phyloP scores from a whole-genome alignment of 257 asterid genomes.

The Solanum dulcamara region DNA sequence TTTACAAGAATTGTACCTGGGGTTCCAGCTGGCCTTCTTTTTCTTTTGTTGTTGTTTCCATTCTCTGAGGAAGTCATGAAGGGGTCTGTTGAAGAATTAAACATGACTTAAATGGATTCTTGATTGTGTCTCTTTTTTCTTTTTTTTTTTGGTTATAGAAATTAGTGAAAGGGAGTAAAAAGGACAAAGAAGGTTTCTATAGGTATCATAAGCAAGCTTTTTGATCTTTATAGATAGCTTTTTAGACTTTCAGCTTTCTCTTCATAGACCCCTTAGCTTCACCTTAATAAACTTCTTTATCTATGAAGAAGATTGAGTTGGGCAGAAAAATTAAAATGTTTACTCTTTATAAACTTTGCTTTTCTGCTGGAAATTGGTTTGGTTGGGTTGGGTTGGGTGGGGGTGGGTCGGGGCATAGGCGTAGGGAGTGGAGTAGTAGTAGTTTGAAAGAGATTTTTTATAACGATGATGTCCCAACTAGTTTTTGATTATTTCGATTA shows the following conservation, averaged over 20 bases:
- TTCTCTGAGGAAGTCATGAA: constrained; percentile 12
- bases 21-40: constrained; percentile 24
- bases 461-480: not conserved
- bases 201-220: constrained; percentile 12
- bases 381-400: not conserved
- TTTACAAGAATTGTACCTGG: constrained; percentile 13
- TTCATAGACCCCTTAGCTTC: not conserved
- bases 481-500: not conserved
- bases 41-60: constrained; percentile 5
- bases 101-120: constrained; percentile 7
- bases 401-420: not conserved
- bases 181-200: not conserved
- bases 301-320: constrained; percentile 3
- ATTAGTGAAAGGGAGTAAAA: not conserved
- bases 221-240: constrained; percentile 8
- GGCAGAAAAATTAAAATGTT: not conserved
- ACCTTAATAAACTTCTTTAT: constrained; percentile 12
- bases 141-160: not conserved
- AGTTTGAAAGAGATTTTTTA: not conserved
- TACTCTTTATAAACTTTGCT: not conserved
- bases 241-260: constrained; percentile 14
- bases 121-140: not conserved
- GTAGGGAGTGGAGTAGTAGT: not conserved
- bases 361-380: not conserved
- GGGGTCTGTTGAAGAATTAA: constrained; percentile 21